Base-by-base conservation (phyloP, 164 flowering plant genomes). In the Santalum album region DNA sequence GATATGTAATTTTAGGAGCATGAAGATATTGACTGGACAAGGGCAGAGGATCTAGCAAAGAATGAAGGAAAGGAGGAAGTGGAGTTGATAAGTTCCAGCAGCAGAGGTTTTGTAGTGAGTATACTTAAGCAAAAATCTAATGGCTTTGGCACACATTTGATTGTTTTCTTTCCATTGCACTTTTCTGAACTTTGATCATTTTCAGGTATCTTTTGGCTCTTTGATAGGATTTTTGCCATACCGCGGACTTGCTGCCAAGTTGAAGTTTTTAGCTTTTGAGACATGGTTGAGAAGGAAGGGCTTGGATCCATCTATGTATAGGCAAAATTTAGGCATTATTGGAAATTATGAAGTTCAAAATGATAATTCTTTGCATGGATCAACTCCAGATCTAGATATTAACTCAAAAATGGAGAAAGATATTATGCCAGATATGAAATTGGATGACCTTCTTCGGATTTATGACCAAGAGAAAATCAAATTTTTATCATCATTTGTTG, bases 221-320 rank as follows among this genome's bases (percentile, higher is more conserved):
- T 63, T 92, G 75, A 58, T 83, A 44, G 99, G 99, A 49, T 89
- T 87, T 72, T 63, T 92, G 65, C 96, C 96, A 49, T 87, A 92
- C 55, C 79, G 90, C 15, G 73, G 79, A 69, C 86, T 92, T 67
- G 74, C 78, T 58, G 69, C 88, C 43, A 87, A 65, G 66, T 78
- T 83, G 85, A 89, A 89, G 77, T 92, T 83, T 61, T 73, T 92
- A 49, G 96, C 96, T 40, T 84, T 92, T 73, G 96, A 89, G 58
- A 78, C 96, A 20, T 92, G 99, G 99, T 54, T 92, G 75, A 82
- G 84, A 72, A 70, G 59, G 64, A 87, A 81, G 57, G 96, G 96
- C 27, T 56, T 89, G 36, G 86, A 89, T 29, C 94, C 90, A 54
- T 73, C 90, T 11, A 55, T 42, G 46, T 85, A 79, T 75, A 82